These are phyloP conservation scores for Dendrobium chrysotoxum DNA, from an alignment of 106 monocot genomes.

Conservation along the genomic window DNA sequence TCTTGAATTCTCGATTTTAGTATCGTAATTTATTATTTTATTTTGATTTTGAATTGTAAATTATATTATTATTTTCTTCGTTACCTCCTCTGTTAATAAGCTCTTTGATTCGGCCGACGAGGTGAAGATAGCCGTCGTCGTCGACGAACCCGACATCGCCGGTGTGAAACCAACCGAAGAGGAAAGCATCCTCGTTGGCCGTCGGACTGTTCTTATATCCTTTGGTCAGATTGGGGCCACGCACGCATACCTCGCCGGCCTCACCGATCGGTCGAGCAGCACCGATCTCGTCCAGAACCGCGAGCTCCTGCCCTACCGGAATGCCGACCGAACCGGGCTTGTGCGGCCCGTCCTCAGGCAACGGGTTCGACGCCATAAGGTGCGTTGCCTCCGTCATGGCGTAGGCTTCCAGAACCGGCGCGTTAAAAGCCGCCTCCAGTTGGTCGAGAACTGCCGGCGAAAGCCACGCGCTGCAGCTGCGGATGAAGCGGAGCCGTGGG, in stretches of 20 bases:
- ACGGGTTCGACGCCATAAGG: constrained; percentile 72
- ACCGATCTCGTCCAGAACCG: constrained; percentile 58
- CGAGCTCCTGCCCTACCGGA: constrained; percentile 69
- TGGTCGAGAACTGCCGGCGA: constrained; percentile 54
- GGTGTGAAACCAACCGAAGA: constrained; percentile 90
- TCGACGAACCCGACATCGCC: constrained; percentile 79
- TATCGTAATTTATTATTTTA: too few species aligned
- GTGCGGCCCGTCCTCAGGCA: constrained; percentile 62
- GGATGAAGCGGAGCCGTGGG: constrained; percentile 83
- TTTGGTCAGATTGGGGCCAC: constrained; percentile 71
- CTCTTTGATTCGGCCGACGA: constrained; percentile 96
- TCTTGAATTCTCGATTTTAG: too few species aligned
- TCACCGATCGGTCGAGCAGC: constrained; percentile 83
- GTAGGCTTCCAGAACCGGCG: constrained; percentile 92
- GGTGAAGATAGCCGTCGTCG: constrained; percentile 66
- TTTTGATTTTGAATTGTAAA: background rate
- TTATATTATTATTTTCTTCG: too few species aligned
- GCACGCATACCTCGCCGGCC: constrained; percentile 64
- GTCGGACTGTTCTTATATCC: constrained; percentile 79
- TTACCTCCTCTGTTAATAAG: constrained; percentile 94
- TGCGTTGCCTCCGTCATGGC: constrained; percentile 98
- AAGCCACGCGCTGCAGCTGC: constrained; percentile 90
- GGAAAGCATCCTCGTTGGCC: constrained; percentile 71
- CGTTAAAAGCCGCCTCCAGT: constrained; percentile 60
- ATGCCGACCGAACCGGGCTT: constrained; percentile 78